These are phyloP conservation scores for Xylaria intraflava DNA, from an alignment of 495 filamentous ascomycete species.

Conservation along the genomic window DNA sequence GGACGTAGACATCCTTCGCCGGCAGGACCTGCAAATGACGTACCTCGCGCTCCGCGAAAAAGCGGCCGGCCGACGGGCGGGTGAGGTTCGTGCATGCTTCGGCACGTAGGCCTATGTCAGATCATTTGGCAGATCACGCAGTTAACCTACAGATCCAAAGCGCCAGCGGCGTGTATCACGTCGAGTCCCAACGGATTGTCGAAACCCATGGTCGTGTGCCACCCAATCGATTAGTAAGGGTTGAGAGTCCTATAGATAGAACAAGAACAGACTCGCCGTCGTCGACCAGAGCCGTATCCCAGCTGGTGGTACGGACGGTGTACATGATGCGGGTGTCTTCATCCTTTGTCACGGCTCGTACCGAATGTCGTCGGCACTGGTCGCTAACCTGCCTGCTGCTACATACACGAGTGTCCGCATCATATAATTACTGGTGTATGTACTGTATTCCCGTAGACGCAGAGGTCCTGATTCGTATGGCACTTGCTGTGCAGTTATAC, in stretches of 20 bases:
- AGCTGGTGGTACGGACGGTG: too few species aligned
- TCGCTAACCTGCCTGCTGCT: background rate
- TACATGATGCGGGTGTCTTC: background rate
- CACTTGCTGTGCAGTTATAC: too few species aligned
- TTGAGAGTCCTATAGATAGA: too few species aligned
- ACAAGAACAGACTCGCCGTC: too few species aligned
- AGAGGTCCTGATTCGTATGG: too few species aligned
- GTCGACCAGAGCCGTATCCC: too few species aligned
- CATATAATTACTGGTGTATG: too few species aligned
- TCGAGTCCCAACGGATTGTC: too few species aligned
- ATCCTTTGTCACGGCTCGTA: slow-evolving; percentile 1
- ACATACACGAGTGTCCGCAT: background rate
- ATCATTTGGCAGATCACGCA: slow-evolving; percentile 8
- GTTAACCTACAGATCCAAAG: too few species aligned
- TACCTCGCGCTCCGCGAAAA: background rate
- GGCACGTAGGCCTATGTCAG: slow-evolving; percentile 1
- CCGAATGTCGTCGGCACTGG: slow-evolving; percentile 8
- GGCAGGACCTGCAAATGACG: background rate
- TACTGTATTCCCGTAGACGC: background rate
- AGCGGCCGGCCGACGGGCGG: background rate
- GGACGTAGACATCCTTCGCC: background rate
- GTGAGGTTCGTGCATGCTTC: slow-evolving; percentile 1
- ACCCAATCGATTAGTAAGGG: too few species aligned
- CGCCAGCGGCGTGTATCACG: too few species aligned
- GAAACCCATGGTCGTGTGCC: too few species aligned